Base-by-base conservation (phyloP, 2,329 filamentous ascomycete species). In the Zymoseptoria tritici region DNA sequence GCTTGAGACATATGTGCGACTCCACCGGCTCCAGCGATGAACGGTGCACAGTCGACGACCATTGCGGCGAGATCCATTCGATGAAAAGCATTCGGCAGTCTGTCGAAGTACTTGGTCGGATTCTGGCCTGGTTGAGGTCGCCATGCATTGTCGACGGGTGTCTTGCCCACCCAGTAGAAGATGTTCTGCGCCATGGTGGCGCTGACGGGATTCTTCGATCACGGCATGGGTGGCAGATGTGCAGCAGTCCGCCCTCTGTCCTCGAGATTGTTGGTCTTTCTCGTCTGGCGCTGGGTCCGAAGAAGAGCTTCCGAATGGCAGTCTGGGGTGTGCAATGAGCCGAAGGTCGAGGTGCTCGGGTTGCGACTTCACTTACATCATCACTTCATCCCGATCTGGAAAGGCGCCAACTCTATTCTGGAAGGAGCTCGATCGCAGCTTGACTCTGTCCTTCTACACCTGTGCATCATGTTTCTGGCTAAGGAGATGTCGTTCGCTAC, bases 141-240 rank as follows among this genome's bases (percentile, higher is more conserved):
- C 70, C 70, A 72, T 26, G 60, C 57, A 60, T 72, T 72, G 59
- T 68, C 64, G 6, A 51, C 50, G 9, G 66, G 60, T 2, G 60
- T 60, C 61, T 72, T 72, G 61, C 59, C 53, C 54, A 67, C 67
- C 70, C 70, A 72, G 67, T 65, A 72, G 64, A 71, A 68, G 56
- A 71, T 64, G 59, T 65, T 63, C 59, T 64, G 56, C n/a, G 36
- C 36, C 36, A 46, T 46, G 16, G 36, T 16, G 36, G 36, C 36
- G 36, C 36, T 46, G 36, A 16, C 7, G 36, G 36, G 7, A 46
- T 6, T n/a, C 13, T 6, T 13, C 1, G 36, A 46, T 46, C 36
- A 46, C 36, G 36, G 36, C 36, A 46, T 46, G 13, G 13, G 36
- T n/a, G 36, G 36, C 11, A 46, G 16, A n/a, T 13, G 36, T 46